Evolutionary conservation across 2,329 filamentous ascomycete species (phyloP).

Genomic region (Fonsecaea pedrosoi): DNA sequence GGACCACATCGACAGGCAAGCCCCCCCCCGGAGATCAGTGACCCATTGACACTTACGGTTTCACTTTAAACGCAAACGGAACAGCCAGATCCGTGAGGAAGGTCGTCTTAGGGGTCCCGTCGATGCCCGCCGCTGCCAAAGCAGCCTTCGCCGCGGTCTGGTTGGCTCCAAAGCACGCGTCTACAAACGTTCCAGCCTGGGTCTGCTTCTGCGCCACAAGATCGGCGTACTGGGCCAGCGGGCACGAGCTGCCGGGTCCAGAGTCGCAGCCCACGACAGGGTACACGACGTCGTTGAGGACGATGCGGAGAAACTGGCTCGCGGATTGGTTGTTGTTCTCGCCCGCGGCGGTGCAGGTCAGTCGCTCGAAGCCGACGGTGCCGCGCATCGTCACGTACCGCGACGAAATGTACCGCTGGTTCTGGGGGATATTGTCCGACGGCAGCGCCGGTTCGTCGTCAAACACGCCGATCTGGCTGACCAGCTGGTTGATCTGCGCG

Average conservation of each 20-base stretch:
- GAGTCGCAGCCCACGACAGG: slow-evolving; percentile 47
- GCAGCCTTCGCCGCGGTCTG: neutral
- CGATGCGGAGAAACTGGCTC: slow-evolving; percentile 57
- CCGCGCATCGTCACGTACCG: slow-evolving; percentile 68
- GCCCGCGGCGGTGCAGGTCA: slow-evolving; percentile 60
- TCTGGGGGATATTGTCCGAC: slow-evolving; percentile 52
- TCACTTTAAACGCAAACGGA: neutral
- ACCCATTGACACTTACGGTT: neutral
- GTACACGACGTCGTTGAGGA: slow-evolving; percentile 69
- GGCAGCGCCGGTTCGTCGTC: slow-evolving; percentile 61
- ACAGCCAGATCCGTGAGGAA: slow-evolving; percentile 16
- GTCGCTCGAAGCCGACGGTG: slow-evolving; percentile 68
- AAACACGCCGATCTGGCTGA: slow-evolving; percentile 66
- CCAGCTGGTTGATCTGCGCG: slow-evolving; percentile 68
- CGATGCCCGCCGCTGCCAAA: neutral
- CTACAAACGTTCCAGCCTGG: slow-evolving; percentile 58
- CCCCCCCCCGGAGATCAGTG: too few species aligned
- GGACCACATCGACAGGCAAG: too few species aligned
- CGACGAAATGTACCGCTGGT: slow-evolving; percentile 61
- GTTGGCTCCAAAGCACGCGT: slow-evolving; percentile 48
- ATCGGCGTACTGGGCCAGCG: slow-evolving; percentile 54
- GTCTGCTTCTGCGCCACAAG: slow-evolving; percentile 57
- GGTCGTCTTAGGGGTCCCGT: slow-evolving; percentile 7
- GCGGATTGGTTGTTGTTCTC: slow-evolving; percentile 46
- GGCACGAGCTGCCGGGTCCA: slow-evolving; percentile 63